Evolutionary conservation across 2,329 filamentous ascomycete genomes (phyloP).

Genomic region (Trichoderma sp.): DNA sequence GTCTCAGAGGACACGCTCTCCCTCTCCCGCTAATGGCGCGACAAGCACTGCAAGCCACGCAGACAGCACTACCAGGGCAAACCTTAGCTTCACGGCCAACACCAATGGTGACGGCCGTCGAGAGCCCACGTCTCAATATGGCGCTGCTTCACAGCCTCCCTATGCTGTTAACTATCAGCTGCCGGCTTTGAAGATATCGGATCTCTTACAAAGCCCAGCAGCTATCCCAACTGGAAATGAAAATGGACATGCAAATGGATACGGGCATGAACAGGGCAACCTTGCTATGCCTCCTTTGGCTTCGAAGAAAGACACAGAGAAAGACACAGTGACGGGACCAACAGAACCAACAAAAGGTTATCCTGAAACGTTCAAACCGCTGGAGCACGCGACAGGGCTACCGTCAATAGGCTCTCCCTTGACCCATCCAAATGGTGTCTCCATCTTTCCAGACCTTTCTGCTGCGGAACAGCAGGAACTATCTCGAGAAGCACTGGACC

Average conservation of each 20-base stretch:
- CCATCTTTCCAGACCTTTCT: slow-evolving; percentile 45
- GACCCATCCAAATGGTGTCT: slow-evolving; percentile 45
- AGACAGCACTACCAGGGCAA: not conserved
- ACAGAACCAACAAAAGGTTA: not conserved
- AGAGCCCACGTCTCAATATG: not conserved
- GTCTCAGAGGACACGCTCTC: not conserved
- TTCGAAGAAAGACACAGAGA: not conserved
- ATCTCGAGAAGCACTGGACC: slow-evolving; percentile 43
- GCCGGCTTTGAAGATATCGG: not conserved
- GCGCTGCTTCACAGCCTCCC: not conserved
- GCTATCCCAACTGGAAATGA: not conserved
- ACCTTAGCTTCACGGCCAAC: not conserved
- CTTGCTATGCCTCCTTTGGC: not conserved
- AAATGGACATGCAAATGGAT: not conserved
- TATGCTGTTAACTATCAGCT: not conserved
- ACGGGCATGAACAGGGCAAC: not conserved
- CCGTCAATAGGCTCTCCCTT: slow-evolving; percentile 38
- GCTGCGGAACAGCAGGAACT: slow-evolving; percentile 43
- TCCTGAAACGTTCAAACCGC: not conserved
- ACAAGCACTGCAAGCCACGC: not conserved
- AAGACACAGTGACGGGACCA: not conserved
- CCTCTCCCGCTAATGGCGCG: not conserved
- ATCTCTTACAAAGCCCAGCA: not conserved
- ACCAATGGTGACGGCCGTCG: not conserved
- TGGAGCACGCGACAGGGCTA: not conserved